A percentile compares a stretch with the other conserved stretches of the same genome.
phyloP scores from a whole-genome alignment of 1,139 yeast genomes.

The Blastobotrys malaysiensis region DNA sequence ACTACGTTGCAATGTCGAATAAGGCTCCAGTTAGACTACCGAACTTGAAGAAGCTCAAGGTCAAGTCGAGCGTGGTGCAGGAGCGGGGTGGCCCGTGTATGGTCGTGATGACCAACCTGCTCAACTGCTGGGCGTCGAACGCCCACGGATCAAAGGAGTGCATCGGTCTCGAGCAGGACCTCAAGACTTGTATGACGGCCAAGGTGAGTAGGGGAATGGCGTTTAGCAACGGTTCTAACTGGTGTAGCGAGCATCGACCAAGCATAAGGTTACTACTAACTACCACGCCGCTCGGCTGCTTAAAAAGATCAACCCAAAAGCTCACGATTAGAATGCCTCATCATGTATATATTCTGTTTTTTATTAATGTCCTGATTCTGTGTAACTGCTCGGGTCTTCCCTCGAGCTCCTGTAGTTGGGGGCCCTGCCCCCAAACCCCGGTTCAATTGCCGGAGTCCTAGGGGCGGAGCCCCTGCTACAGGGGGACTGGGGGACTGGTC shows the following conservation, averaged over 20 bases:
- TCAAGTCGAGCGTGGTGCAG: constrained; percentile 58
- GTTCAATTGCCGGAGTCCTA: too few relatives aligned
- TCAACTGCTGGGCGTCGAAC: constrained; percentile 95
- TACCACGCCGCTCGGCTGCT: constrained; percentile 80
- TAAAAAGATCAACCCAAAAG: constrained; percentile 70
- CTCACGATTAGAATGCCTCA: constrained; percentile 47
- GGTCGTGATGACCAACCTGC: constrained; percentile 75
- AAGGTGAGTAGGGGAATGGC: constrained; percentile 27
- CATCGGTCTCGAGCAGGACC: constrained; percentile 51
- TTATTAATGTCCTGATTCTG: neutral
- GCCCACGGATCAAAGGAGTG: constrained; percentile 65
- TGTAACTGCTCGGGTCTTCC: neutral
- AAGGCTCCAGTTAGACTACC: constrained; percentile 47
- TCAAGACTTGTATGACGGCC: constrained; percentile 50
- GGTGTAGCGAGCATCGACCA: constrained; percentile 28
- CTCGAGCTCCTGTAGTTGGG: too few relatives aligned
- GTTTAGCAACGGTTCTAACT: too few relatives aligned
- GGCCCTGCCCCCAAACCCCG: too few relatives aligned
- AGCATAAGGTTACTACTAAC: constrained; percentile 52
- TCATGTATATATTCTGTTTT: neutral
- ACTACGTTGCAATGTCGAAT: constrained; percentile 22
- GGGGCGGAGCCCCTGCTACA: too few relatives aligned
- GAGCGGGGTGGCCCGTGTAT: constrained; percentile 63
- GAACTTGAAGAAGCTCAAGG: constrained; percentile 69
- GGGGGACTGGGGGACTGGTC: too few relatives aligned